Conservation (phyloP, 2,329 filamentous ascomycete genomes). For the Cytospora chrysosperma region DNA sequence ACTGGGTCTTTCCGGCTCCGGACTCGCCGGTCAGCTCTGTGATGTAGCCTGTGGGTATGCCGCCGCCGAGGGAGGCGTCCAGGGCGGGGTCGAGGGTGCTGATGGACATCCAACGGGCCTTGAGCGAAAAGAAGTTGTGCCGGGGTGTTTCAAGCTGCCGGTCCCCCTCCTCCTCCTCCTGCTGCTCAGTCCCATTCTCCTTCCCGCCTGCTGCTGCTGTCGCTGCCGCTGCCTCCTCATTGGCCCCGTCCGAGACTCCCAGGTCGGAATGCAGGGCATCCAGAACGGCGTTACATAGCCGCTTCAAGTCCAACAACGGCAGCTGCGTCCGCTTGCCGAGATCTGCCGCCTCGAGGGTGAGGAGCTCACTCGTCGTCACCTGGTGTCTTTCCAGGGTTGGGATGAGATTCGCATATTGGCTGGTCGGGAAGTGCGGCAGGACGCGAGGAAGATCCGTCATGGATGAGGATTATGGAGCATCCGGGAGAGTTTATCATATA, state of each 20-base stretch:
- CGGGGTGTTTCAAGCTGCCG: conserved; percentile 33
- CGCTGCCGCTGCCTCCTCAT: conserved; percentile 23
- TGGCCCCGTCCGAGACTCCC: conserved; percentile 34
- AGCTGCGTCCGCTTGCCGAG: conserved; percentile 83
- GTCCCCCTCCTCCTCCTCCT: background rate
- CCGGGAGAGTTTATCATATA: background rate
- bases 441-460: conserved; percentile 88
- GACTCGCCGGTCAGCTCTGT: conserved; percentile 93
- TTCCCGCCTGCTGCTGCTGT: conserved; percentile 14
- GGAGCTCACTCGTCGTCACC: conserved; percentile 78
- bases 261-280: conserved; percentile 65
- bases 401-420: conserved; percentile 71
- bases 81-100: conserved; percentile 76
- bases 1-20: conserved; percentile 91
- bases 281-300: conserved; percentile 67
- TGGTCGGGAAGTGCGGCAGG: conserved; percentile 74
- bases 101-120: conserved; percentile 56
- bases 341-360: conserved; percentile 79
- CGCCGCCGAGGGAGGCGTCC: conserved; percentile 70
- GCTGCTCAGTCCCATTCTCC: background rate
- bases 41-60: conserved; percentile 76
- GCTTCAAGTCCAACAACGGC: conserved; percentile 76
- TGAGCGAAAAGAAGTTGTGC: conserved; percentile 32
- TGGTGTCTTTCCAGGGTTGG: conserved; percentile 75
- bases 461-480: conserved; percentile 25